Percentiles rank a stretch among this genome's conserved stretches.
These are phyloP conservation scores for Quercus mongolica DNA, from an alignment of 306 rosid species.

Conservation along the genomic window DNA sequence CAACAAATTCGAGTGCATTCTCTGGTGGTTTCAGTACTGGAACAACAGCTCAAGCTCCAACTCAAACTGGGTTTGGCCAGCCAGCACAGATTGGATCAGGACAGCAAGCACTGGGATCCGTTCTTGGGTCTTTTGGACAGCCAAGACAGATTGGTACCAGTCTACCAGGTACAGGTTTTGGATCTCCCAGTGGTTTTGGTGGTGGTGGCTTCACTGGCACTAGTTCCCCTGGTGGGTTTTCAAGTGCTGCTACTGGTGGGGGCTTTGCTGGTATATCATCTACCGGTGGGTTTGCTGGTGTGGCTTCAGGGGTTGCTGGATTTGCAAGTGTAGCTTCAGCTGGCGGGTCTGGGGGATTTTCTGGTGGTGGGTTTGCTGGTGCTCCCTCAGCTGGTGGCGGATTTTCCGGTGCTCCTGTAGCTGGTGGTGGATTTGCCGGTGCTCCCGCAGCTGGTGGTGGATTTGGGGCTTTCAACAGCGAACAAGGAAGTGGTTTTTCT, in stretches of 20 bases:
- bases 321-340: slow-evolving; percentile 43
- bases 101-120: slow-evolving; percentile 88
- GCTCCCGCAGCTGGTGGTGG: slow-evolving; percentile 41
- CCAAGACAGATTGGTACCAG: slow-evolving; percentile 81
- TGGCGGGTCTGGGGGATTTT: slow-evolving; percentile 24
- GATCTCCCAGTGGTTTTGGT: slow-evolving; percentile 57
- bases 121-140: slow-evolving; percentile 88
- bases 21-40: slow-evolving; percentile 56
- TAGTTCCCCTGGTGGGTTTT: slow-evolving; percentile 24
- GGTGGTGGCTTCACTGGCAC: slow-evolving; percentile 30
- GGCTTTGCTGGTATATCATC: slow-evolving; percentile 47
- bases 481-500: slow-evolving; percentile 63
- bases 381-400: no score
- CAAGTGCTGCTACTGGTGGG: slow-evolving; percentile 40
- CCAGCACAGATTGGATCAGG: slow-evolving; percentile 71
- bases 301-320: slow-evolving; percentile 29
- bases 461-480: slow-evolving; percentile 62
- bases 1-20: slow-evolving; percentile 54
- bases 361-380: slow-evolving; percentile 30
- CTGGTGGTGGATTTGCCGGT: no score
- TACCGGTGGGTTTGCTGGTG: slow-evolving; percentile 31
- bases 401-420: no score
- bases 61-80: slow-evolving; percentile 65
- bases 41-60: slow-evolving; percentile 39
- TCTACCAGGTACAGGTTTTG: slow-evolving; percentile 56